Percentiles rank a stretch among this genome's conserved stretches.
These are phyloP conservation scores for Malassezia yamatoensis DNA, from an alignment of 1,284 basidiomycete species.

Conservation along the genomic window DNA sequence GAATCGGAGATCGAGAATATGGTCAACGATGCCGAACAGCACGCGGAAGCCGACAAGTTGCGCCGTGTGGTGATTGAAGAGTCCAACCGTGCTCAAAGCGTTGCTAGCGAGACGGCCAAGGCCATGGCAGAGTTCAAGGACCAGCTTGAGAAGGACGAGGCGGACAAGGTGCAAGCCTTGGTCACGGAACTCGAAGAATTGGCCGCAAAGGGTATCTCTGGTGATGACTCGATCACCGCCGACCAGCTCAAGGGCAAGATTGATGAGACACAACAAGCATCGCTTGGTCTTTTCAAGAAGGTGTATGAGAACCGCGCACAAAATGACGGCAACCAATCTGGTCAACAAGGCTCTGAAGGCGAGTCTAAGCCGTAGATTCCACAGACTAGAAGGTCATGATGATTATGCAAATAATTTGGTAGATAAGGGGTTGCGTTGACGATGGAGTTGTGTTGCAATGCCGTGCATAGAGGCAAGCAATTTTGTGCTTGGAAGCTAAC, in stretches of 20 bases:
- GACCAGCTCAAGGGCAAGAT: slow-evolving; percentile 87
- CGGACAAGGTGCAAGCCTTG: slow-evolving; percentile 65
- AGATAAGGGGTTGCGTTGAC: no score
- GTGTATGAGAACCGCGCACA: slow-evolving; percentile 84
- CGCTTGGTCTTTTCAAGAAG: slow-evolving; percentile 95
- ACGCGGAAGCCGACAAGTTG: slow-evolving; percentile 62
- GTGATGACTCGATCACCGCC: slow-evolving; percentile 64
- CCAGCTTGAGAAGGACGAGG: slow-evolving; percentile 81
- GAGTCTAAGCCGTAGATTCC: slow-evolving; percentile 39
- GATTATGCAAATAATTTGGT: no score
- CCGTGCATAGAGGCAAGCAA: no score
- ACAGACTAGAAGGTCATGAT: no score
- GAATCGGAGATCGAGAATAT: slow-evolving; percentile 97
- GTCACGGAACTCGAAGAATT: slow-evolving; percentile 79
- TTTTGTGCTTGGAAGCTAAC: no score
- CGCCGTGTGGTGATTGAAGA: slow-evolving; percentile 85
- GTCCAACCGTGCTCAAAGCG: slow-evolving; percentile 90
- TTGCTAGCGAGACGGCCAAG: slow-evolving; percentile 90
- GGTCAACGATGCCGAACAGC: slow-evolving; percentile 87
- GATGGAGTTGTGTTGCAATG: no score
- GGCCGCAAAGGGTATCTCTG: slow-evolving; percentile 79
- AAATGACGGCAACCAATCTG: slow-evolving; percentile 51
- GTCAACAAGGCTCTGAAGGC: slow-evolving; percentile 25
- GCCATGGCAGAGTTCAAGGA: slow-evolving; percentile 96
- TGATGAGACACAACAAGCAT: slow-evolving; percentile 89